A percentile compares a stretch with the other conserved stretches of the same genome.
Conservation (phyloP, 371 early-diverging fungal genomes). For the Ordospora colligata region DNA sequence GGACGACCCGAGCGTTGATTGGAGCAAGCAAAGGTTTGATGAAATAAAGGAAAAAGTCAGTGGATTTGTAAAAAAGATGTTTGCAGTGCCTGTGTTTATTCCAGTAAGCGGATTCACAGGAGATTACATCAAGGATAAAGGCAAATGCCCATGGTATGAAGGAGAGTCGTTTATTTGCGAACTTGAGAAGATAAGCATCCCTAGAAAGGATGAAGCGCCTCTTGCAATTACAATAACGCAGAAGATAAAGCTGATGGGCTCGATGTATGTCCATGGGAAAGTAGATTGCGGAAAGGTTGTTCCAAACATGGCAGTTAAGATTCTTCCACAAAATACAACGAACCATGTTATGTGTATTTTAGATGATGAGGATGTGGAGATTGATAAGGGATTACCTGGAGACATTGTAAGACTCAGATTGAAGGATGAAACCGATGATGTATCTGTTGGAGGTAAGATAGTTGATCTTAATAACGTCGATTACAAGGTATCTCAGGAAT, state of each 20-base stretch:
- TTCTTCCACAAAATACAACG: constrained; percentile 43
- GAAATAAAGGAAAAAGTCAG: constrained; percentile 44
- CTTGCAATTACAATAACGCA: constrained; percentile 45
- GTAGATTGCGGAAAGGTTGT: constrained; percentile 48
- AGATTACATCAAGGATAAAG: constrained; percentile 42
- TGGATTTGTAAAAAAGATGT: constrained; percentile 37
- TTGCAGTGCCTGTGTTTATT: constrained; percentile 42
- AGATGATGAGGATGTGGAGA: constrained; percentile 59
- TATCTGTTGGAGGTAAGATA: constrained; percentile 50
- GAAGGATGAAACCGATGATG: constrained; percentile 51
- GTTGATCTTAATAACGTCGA: background rate
- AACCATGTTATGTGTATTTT: constrained; percentile 30
- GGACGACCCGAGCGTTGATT: constrained; percentile 55
- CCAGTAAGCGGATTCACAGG: constrained; percentile 61
- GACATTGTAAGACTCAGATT: constrained; percentile 58
- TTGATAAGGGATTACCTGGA: constrained; percentile 49
- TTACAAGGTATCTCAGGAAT: constrained; percentile 43
- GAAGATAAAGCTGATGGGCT: constrained; percentile 49
- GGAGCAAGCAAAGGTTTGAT: constrained; percentile 51
- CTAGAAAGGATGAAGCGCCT: background rate
- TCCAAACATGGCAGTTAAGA: constrained; percentile 20
- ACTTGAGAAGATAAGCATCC: constrained; percentile 41
- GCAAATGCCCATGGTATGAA: constrained; percentile 46
- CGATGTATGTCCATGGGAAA: constrained; percentile 26
- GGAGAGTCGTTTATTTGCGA: constrained; percentile 57